Evolutionary conservation across 495 filamentous ascomycete genomes (phyloP).

Genomic region (Annulohypoxylon stygium): DNA sequence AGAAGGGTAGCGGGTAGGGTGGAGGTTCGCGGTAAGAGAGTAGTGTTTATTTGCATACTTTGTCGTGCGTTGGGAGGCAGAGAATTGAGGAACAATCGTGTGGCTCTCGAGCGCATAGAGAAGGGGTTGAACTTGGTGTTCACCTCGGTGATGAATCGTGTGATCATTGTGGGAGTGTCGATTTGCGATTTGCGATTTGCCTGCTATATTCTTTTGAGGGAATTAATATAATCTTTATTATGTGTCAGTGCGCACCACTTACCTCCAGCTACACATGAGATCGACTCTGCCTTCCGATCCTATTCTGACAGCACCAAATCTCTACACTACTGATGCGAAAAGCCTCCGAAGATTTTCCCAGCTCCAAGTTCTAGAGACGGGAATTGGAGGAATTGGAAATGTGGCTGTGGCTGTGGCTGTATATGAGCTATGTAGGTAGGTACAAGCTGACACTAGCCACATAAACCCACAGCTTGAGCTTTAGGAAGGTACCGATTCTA

Average conservation of each 20-base stretch:
- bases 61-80: constrained; percentile 84
- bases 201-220: not conserved
- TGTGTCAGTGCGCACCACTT: not conserved
- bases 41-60: constrained; percentile 81
- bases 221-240: not conserved
- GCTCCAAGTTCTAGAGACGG: constrained; percentile 17
- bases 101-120: constrained; percentile 77
- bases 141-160: constrained; percentile 85
- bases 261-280: constrained; percentile 16
- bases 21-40: constrained; percentile 76
- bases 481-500: too few species aligned
- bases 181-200: not conserved
- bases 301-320: not conserved
- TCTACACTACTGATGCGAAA: not conserved
- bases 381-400: not conserved
- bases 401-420: constrained; percentile 5
- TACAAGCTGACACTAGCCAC: constrained; percentile 19
- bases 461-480: not conserved
- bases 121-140: constrained; percentile 93
- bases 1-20: constrained; percentile 71
- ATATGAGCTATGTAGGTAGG: too few species aligned
- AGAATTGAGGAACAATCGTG: constrained; percentile 85
- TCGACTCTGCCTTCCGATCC: constrained; percentile 15
- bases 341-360: constrained; percentile 33
- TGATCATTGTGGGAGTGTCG: constrained; percentile 73